Evolutionary conservation across 495 filamentous ascomycete species (phyloP).

Genomic region (Pseudoneurospora amorphoporcata): DNA sequence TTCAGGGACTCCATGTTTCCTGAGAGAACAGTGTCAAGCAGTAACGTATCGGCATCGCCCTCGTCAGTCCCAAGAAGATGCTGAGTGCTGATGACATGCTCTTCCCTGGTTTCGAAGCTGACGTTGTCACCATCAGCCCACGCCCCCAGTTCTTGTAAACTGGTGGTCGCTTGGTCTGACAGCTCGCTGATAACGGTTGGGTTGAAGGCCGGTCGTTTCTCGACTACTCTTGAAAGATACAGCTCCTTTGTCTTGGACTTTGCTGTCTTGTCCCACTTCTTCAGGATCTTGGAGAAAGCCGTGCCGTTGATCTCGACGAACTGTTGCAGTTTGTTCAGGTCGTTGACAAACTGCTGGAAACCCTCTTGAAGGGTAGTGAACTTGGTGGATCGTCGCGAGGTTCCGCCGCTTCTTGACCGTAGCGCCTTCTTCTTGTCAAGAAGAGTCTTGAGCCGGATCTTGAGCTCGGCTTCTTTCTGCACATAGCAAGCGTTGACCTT

Average conservation of each 20-base stretch:
- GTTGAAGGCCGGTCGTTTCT: constrained; percentile 98
- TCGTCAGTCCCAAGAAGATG: constrained; percentile 61
- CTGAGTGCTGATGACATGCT: constrained; percentile 54
- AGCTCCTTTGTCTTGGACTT: constrained; percentile 98
- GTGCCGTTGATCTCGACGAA: constrained; percentile 97
- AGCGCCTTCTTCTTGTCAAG: constrained; percentile 88
- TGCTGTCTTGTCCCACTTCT: constrained; percentile 99
- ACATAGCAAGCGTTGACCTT: constrained; percentile 98
- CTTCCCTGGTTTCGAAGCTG: constrained; percentile 57
- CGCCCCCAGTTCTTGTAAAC: constrained; percentile 80
- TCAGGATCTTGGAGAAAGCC: constrained; percentile 95
- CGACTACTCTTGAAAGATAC: constrained; percentile 89
- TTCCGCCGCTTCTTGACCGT: constrained; percentile 59
- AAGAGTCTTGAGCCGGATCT: constrained; percentile 79
- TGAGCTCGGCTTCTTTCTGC: constrained; percentile 97
- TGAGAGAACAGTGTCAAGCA: constrained; percentile 74
- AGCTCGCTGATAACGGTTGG: constrained; percentile 90
- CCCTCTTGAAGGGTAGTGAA: constrained; percentile 92
- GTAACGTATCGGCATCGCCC: constrained; percentile 73
- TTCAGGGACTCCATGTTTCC: constrained; percentile 53
- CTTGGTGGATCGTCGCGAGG: constrained; percentile 78
- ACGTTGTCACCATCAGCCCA: constrained; percentile 96
- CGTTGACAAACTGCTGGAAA: constrained; percentile 90
- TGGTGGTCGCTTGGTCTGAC: constrained; percentile 91
- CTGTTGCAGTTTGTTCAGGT: constrained; percentile 94